A percentile compares a stretch with the other conserved stretches of the same genome.
Conservation (phyloP, 1,284 basidiomycete genomes). For the Malassezia obtusa region DNA sequence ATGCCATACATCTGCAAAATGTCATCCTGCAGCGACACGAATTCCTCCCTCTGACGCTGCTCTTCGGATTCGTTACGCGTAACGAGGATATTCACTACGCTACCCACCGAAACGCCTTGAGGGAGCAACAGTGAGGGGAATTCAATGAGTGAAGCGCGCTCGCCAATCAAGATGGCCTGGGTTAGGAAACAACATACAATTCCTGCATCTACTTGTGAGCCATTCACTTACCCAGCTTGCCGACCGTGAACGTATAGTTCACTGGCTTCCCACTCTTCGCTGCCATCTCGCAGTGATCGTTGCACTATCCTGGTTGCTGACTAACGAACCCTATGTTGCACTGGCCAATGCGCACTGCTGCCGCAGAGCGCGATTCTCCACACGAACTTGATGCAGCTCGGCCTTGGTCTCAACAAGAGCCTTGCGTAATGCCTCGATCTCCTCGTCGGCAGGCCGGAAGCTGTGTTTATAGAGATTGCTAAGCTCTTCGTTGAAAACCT, state of each 20-base stretch:
- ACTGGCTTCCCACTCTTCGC: conserved; percentile 1
- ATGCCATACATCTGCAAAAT: conserved; percentile 41
- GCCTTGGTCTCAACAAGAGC: conserved; percentile 27
- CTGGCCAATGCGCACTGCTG: not conserved
- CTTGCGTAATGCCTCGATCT: conserved; percentile 25
- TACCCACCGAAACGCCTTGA: conserved; percentile 36
- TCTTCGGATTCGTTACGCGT: conserved; percentile 40
- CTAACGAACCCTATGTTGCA: not conserved
- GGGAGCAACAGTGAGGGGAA: conserved; percentile 46
- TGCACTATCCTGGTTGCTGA: not conserved
- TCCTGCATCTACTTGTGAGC: conserved; percentile 12
- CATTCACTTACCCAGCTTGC: conserved; percentile 33
- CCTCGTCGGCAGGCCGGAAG: conserved; percentile 28
- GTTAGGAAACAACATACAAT: conserved; percentile 17
- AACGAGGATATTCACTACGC: conserved; percentile 44
- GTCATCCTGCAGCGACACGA: conserved; percentile 40
- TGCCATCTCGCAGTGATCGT: not conserved
- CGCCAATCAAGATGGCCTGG: conserved; percentile 47
- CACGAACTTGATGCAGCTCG: conserved; percentile 22
- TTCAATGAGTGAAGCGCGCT: conserved; percentile 46
- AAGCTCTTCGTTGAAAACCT: conserved; percentile 43
- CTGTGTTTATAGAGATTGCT: conserved; percentile 40
- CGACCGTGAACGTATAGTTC: conserved; percentile 42
- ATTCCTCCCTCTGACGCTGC: conserved; percentile 30
- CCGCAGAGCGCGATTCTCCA: conserved; percentile 21